Evolutionary conservation across 306 rosid genomes (phyloP), one percentile per base, ranked within the genome.

Genomic region (Rosa chinensis): DNA sequence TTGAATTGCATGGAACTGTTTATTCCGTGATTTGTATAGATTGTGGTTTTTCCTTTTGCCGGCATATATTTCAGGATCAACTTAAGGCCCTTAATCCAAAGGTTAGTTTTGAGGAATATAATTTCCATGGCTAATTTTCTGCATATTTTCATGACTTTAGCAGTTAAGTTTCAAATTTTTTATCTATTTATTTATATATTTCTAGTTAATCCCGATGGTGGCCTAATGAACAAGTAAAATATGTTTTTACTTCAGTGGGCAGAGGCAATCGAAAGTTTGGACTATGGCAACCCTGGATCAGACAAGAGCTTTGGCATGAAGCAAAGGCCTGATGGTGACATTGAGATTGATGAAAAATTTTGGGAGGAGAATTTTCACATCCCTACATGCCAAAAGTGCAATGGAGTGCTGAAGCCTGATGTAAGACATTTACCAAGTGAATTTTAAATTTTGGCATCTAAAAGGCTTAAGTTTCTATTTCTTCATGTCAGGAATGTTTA

Each of bases 281-380:
- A 88, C 77, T 83, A 39, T 79, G 90, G 92, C 20, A 82, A 75
- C 70, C 86, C 97, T 74, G 97, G 97, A 66, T 94, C 97, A 69
- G 94, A 89, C 39, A 89, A 88, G 82, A 94, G 93, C 81, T 89
- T 92, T 87, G 98, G 98, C 85, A 92, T 94, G 98, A 92, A 88
- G 87, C 97, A 90, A 86, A 92, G 98, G 79, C 98, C 98, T 49
- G 98, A 94, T 81, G 97, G 98, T 80, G 98, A 92, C 85, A 89
- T 94, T 53, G 98, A 94, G 86, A 94, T 92, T 73, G 98, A 94
- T 85, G 97, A 90, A 87, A 90, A 40, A 52, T 94, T 89, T 84
- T 94, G 98, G 98, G 98, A 90, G 84, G 91, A 92, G 80, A 94
- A 92, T 78, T 94, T 92, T 84, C 78, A 83, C 79, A 89, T 94